Conservation (phyloP, 1,284 basidiomycete genomes). For the Apiotrichum veenhuisii region DNA sequence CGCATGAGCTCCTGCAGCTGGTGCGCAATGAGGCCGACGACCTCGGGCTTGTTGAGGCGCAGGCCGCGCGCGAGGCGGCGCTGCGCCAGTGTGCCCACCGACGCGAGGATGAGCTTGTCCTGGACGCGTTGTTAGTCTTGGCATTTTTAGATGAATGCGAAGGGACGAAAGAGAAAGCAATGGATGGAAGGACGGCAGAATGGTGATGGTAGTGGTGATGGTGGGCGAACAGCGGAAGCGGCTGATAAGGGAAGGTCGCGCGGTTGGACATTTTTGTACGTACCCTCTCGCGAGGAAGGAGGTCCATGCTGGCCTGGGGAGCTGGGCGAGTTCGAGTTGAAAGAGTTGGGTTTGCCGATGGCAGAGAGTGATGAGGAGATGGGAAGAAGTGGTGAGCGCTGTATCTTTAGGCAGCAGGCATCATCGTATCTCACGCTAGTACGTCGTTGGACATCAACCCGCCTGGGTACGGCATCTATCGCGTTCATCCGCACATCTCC, state of each 20-base stretch:
- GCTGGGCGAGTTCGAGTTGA: background rate
- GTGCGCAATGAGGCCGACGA: slow-evolving; percentile 80
- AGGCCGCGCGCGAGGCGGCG: slow-evolving; percentile 88
- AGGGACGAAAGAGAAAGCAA: too few relatives aligned
- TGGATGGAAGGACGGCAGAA: background rate
- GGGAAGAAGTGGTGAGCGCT: background rate
- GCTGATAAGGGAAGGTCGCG: background rate
- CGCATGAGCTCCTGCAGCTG: slow-evolving; percentile 91
- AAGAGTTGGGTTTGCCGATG: background rate
- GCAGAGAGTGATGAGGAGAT: background rate
- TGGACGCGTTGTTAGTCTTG: slow-evolving; percentile 13
- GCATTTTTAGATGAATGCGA: too few relatives aligned
- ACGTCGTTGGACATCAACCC: too few relatives aligned
- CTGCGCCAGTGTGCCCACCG: slow-evolving; percentile 85
- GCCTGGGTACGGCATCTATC: background rate
- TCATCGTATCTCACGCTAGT: too few relatives aligned
- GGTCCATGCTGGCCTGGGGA: slow-evolving; percentile 29
- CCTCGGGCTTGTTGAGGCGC: slow-evolving; percentile 80
- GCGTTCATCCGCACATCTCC: too few relatives aligned
- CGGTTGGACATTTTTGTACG: slow-evolving; percentile 7
- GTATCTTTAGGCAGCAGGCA: too few relatives aligned
- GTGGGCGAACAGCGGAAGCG: too few relatives aligned
- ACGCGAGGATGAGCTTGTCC: slow-evolving; percentile 52
- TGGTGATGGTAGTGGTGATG: too few relatives aligned
- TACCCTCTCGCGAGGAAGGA: slow-evolving; percentile 44